Base-by-base conservation (phyloP, 345 rosid genomes). In the Pistacia atlantica region DNA sequence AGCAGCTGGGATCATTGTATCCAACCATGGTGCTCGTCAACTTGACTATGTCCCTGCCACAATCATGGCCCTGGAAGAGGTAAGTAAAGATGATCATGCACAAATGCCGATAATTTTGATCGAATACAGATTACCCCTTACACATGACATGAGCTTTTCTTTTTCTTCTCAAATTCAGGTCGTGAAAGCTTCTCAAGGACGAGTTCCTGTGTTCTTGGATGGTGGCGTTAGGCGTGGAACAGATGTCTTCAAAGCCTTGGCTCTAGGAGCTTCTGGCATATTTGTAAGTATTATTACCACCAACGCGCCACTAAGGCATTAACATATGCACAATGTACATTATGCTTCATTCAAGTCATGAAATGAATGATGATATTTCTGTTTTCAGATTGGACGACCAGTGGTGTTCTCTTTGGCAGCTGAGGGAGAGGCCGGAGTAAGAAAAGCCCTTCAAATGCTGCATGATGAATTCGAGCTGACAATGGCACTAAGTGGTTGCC, bases 211-310 rank as follows among this genome's bases (percentile, higher is more conserved):
- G 48, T 91, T 95, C 84, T 86, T 95, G 35, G 97, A 94, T 78
- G 98, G 98, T 35, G 98, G 98, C 76, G 97, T 95, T 76, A 83
- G 97, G 28, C 97, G 97, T 42, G 98, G 98, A 69, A 95, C 98
- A 0, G 97, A 95, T 82, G 97, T 92, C 68, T 92, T 95, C 86
- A 95, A 95, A 80, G 97, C 98, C 58, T 80, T 95, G 63, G 98
- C 98, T 38, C 86, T 95, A 52, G 98, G 98, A 75, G 98, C 98
- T 46, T 87, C 97, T 2, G 98, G 97, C 68, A 85, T 93, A 80
- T 93, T 95, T 86, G 97, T 93, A 85, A 89, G 97, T 78, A 66
- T 57, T 58, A 65, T 2, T 8, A 17, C 33, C 33, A 12, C 7
- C 63, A 38, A 20, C 8, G 46, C 8, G 8, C 46, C 46, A 42